A percentile compares a stretch with the other conserved stretches of the same genome.
Conservation (phyloP, 2,329 filamentous ascomycete species). For the Diaporthe citrichinensis region DNA sequence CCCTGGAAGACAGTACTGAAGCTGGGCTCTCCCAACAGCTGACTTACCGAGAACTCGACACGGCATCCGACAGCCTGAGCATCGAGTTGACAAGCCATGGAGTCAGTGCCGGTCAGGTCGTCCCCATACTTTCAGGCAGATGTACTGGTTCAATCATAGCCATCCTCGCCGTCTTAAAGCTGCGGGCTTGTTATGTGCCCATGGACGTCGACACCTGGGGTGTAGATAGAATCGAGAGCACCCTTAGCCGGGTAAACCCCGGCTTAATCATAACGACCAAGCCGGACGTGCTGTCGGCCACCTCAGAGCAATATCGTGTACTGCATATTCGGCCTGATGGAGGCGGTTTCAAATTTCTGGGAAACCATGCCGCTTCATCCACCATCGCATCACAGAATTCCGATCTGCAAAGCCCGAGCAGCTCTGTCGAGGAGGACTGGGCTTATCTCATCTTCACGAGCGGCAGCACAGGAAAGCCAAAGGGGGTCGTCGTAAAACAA, state of each 20-base stretch:
- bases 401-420: too few relatives aligned
- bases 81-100: background rate
- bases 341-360: background rate
- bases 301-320: background rate
- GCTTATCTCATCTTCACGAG: conserved; percentile 7
- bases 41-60: background rate
- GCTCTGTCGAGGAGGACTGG: conserved; percentile 1
- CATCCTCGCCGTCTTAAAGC: background rate
- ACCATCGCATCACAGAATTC: background rate
- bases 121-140: background rate
- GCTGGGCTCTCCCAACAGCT: background rate
- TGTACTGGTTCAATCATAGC: background rate
- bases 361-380: background rate
- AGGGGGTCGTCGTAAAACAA: background rate
- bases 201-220: conserved; percentile 16
- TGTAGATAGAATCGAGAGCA: conserved; percentile 2
- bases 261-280: background rate
- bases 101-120: background rate
- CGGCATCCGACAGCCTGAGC: background rate
- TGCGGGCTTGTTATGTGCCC: conserved; percentile 10
- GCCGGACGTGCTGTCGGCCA: background rate
- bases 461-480: conserved; percentile 1
- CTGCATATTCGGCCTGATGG: background rate
- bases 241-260: background rate
- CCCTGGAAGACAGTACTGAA: conserved; percentile 3